Evolutionary conservation across 306 rosid species (phyloP), one percentile per base, ranked within the genome.

Genomic region (Malus domestica): DNA sequence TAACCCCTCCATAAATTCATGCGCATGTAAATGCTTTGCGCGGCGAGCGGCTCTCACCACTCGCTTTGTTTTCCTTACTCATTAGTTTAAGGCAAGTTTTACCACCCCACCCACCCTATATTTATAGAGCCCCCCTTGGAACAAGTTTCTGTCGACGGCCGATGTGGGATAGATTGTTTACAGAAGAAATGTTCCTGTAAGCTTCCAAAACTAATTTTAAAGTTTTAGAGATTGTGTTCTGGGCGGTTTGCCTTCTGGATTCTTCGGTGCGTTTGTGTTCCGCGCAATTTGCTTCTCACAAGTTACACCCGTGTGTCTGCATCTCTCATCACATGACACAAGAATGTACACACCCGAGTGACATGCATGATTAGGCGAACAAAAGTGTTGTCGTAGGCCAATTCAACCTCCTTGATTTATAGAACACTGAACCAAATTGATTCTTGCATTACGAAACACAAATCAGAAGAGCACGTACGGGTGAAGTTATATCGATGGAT

Each of bases 61-160:
- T 82, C 83, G 89, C 96, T 86, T 92, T 92, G 96, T 92, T 92
- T 92, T 95, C 98, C 98, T 88, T 90, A 87, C 96, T 90, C 93
- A 90, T 88, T 90, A 90, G 93, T 88, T 88, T 90, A 88, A 90
- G 90, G 97, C 95, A 74, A 15, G 0, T 57, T 76, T 0, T 1
- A 1, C 27, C 27, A 27, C 0, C 0, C 2, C 0, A 0, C 0
- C 3, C 14, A 8, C 29, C 57, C 61, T 5, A 0, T 7, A 51
- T 86, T 89, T 88, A 87, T 93, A 20, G 0, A 0, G 6, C 60
- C 10, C 0, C 1, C 1, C 2, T 4, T 23, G 12, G 0, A 3
- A 2, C 3, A 0, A 3, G 6, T 16, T 13, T 3, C 1, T 0
- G 1, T 3, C 7, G 6, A 18, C 4, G 1, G 0, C 0, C 93